Base-by-base conservation (phyloP, 139 green algal genomes). In the Desmodesmus armatus region DNA sequence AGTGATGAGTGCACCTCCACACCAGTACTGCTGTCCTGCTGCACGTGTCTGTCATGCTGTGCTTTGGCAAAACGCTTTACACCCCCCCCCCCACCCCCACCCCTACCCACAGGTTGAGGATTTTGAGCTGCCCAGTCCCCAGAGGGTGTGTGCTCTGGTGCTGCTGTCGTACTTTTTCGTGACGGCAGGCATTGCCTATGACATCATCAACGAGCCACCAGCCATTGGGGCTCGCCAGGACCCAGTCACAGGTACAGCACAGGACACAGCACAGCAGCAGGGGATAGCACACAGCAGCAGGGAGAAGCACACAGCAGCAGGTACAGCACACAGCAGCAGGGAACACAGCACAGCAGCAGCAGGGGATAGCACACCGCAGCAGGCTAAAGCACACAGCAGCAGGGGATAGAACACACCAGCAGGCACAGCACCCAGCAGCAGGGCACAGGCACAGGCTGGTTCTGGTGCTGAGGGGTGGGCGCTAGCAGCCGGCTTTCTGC, bases 171-270 rank as follows among this genome's bases (percentile, higher is more conserved):
- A 92, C 72, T 92, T 92, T 58, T 78, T 92, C 3, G 89, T 92
- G 11, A 92, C 89, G 5, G 84, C 87, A 17, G 89, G 89, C 21
- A 86, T 92, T 3, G 89, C 71, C n/a, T 90, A 88, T 63, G 87
- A 92, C 55, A 88, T 92, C n/a, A 92, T 92, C 69, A 87, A 91
- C 23, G 89, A 92, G 60, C 89, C 89, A 23, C 89, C 89, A 21
- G 89, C 84, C 7, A 65, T 92, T 6, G 89, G 89, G 4, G 87
- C 25, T 2, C 37, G 17, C 0, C 71, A 65, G 31, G 89, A 92
- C 41, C 79, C 80, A 13, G 53, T 63, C 5, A 92, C 89, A 67
- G 89, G 89, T 90, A n/a, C n/a, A n/a, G n/a, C n/a, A n/a, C n/a
- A n/a, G n/a, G n/a, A n/a, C n/a, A 65, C 17, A 33, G 55, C 15